Percentiles rank a stretch among this genome's conserved stretches.
Conservation (phyloP, 306 rosid genomes). For the Dryas alaskensis region DNA sequence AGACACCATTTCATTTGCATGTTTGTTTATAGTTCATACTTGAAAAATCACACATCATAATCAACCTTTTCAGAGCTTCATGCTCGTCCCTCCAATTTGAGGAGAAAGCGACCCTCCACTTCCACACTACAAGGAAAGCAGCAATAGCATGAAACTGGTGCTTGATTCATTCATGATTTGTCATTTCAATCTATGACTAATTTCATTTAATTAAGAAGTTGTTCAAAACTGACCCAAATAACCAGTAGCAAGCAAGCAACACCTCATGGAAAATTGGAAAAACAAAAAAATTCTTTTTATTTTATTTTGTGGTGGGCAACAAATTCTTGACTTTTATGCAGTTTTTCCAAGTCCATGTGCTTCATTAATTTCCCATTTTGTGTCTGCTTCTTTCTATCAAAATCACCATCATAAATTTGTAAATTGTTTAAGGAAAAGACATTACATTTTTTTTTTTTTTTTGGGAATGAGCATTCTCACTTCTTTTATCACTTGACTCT, state of each 20-base stretch:
- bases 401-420: too few species aligned
- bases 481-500: too few species aligned
- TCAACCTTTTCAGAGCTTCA: slow-evolving; percentile 8
- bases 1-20: neutral
- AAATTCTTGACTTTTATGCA: neutral
- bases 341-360: neutral
- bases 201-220: neutral
- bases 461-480: too few species aligned
- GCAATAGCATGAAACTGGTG: neutral
- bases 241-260: neutral
- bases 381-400: neutral
- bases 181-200: neutral
- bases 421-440: too few species aligned
- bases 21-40: neutral
- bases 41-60: neutral
- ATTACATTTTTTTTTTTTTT: too few species aligned
- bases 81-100: neutral
- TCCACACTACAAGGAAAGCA: neutral
- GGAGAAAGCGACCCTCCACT: neutral
- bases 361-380: neutral
- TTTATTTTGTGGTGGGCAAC: neutral
- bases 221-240: slow-evolving; percentile 10
- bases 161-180: neutral
- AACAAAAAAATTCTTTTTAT: too few species aligned
- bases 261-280: slow-evolving; percentile 14